phyloP scores from a whole-genome alignment of 208 protist species.

The Entamoeba moshkovskii region DNA sequence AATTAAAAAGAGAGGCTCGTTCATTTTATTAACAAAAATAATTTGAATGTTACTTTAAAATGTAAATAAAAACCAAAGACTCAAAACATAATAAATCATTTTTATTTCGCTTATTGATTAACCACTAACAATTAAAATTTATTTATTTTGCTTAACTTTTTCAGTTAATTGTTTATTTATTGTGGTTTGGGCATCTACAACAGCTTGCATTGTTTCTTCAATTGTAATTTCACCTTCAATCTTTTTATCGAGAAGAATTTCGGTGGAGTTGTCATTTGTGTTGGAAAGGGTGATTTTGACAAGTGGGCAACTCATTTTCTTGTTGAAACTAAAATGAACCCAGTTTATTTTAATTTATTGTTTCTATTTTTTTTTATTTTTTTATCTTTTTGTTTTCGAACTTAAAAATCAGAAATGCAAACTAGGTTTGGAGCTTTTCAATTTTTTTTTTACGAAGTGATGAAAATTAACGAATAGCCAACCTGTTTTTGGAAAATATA shows the following conservation, averaged over 20 bases:
- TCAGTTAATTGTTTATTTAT: background rate
- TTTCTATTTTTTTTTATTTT: background rate
- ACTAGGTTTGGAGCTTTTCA: background rate
- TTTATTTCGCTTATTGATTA: too few relatives aligned
- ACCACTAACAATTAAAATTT: background rate
- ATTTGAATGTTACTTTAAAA: too few relatives aligned
- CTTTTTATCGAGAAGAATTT: background rate
- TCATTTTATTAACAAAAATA: too few relatives aligned
- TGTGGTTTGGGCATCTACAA: background rate
- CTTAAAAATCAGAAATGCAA: background rate
- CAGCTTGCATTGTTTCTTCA: background rate
- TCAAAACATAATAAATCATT: background rate
- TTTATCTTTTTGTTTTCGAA: background rate
- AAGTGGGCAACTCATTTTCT: background rate
- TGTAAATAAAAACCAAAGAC: background rate
- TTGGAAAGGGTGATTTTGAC: background rate
- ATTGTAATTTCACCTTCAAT: background rate
- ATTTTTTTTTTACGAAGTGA: background rate
- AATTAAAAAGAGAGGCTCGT: too few relatives aligned
- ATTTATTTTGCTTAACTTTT: background rate
- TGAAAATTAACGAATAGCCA: background rate
- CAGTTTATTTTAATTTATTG: background rate
- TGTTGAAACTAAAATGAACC: too few relatives aligned
- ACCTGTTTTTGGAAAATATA: background rate
- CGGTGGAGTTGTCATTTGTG: background rate